Evolutionary conservation across 805 yeast genomes (phyloP).

Genomic region (Pichia eremophila): DNA sequence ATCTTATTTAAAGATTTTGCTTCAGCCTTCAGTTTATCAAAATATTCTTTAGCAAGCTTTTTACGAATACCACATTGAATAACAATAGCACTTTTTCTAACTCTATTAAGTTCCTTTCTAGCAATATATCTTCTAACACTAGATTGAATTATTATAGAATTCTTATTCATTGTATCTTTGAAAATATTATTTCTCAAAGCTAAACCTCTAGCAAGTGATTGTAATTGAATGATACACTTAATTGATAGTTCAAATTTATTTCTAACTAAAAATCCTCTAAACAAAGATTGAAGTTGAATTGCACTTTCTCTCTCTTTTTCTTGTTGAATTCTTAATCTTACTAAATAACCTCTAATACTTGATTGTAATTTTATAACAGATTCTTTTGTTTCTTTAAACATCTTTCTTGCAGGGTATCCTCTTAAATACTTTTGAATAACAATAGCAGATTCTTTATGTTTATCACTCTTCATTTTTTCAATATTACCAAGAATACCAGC

Average conservation of each 20-base stretch:
- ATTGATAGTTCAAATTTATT: slow-evolving; percentile 26
- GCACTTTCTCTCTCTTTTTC: slow-evolving; percentile 59
- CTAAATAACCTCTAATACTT: slow-evolving; percentile 50
- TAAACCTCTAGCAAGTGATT: slow-evolving; percentile 41
- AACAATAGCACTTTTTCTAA: slow-evolving; percentile 48
- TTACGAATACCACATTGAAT: slow-evolving; percentile 77
- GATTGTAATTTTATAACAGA: slow-evolving; percentile 54
- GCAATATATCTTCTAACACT: slow-evolving; percentile 59
- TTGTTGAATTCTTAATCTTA: slow-evolving; percentile 44
- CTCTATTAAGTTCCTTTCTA: slow-evolving; percentile 40
- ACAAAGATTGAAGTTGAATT: slow-evolving; percentile 54
- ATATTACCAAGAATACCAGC: slow-evolving; percentile 93
- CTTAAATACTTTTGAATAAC: slow-evolving; percentile 78
- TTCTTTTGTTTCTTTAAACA: slow-evolving; percentile 43
- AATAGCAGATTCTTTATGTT: slow-evolving; percentile 68
- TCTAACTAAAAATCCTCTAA: slow-evolving; percentile 48
- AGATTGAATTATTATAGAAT: slow-evolving; percentile 68
- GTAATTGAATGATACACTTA: slow-evolving; percentile 33
- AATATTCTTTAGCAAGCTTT: slow-evolving; percentile 57
- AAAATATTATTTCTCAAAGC: slow-evolving; percentile 43
- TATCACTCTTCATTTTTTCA: slow-evolving; percentile 76
- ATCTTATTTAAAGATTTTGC: slow-evolving; percentile 86
- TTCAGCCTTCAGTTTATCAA: slow-evolving; percentile 61
- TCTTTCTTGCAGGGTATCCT: slow-evolving; percentile 51
- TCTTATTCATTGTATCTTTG: slow-evolving; percentile 42